These are phyloP conservation scores for Tremellales sp. DNA, from an alignment of 1,284 basidiomycete genomes.

Conservation along the genomic window DNA sequence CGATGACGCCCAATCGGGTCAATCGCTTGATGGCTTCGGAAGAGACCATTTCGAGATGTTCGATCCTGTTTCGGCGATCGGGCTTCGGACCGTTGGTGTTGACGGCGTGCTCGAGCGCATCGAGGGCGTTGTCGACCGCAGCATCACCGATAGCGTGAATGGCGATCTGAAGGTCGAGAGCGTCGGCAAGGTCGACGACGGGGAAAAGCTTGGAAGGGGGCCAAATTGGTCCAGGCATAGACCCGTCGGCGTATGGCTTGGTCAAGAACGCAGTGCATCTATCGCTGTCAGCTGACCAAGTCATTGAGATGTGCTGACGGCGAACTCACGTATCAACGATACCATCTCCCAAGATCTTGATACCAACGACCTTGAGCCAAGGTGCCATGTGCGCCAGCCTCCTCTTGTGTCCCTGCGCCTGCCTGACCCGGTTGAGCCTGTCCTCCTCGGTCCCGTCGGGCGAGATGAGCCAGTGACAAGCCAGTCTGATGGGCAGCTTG, in stretches of 20 bases:
- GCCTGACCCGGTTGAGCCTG: slow-evolving; percentile 11
- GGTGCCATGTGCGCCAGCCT: slow-evolving; percentile 10
- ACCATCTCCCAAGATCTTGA: slow-evolving; percentile 36
- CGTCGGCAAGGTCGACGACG: slow-evolving; percentile 24
- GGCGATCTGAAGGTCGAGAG: slow-evolving; percentile 27
- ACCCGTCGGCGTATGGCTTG: slow-evolving; percentile 24
- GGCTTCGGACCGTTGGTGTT: slow-evolving; percentile 12
- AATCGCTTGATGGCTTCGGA: slow-evolving; percentile 19
- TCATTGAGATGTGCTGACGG: neutral
- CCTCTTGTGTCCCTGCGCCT: slow-evolving; percentile 17
- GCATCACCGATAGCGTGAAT: slow-evolving; percentile 35
- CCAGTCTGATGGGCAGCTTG: slow-evolving; percentile 20
- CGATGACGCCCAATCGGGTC: slow-evolving; percentile 20
- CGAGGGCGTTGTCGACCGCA: slow-evolving; percentile 26
- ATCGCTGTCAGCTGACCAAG: slow-evolving; percentile 9
- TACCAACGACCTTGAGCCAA: slow-evolving; percentile 25
- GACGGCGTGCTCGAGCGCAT: slow-evolving; percentile 24
- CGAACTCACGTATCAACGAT: slow-evolving; percentile 12
- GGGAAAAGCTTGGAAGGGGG: slow-evolving; percentile 14
- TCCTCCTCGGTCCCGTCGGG: slow-evolving; percentile 15
- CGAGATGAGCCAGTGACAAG: slow-evolving; percentile 21
- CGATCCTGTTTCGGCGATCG: slow-evolving; percentile 22
- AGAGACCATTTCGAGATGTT: slow-evolving; percentile 30
- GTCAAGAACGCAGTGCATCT: slow-evolving; percentile 31
- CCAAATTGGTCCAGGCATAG: slow-evolving; percentile 27